Percentiles rank a stretch among this genome's conserved stretches.
These are phyloP conservation scores for Monosporascus sp. DNA, from an alignment of 2,329 filamentous ascomycete species.

Conservation along the genomic window DNA sequence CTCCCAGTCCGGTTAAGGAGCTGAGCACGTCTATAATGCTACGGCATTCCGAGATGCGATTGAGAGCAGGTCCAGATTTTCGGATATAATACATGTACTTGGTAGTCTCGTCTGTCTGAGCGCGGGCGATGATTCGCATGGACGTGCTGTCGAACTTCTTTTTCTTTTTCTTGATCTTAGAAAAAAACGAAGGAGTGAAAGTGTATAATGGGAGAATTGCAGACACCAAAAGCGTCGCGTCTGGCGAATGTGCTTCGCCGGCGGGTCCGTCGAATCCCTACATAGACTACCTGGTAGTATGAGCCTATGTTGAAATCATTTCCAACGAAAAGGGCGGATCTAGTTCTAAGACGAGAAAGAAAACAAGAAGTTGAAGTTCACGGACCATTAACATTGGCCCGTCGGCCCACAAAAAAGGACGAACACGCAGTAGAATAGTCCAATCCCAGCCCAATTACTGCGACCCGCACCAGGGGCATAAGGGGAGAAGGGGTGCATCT, in stretches of 20 bases:
- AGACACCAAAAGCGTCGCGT: too few relatives aligned
- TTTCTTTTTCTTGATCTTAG: too few relatives aligned
- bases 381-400: not conserved
- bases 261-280: too few relatives aligned
- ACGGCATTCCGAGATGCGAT: conserved; percentile 48
- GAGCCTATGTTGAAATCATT: too few relatives aligned
- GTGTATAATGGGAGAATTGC: too few relatives aligned
- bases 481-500: not conserved
- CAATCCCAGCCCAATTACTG: not conserved
- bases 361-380: not conserved
- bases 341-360: not conserved
- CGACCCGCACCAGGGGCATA: not conserved
- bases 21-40: conserved; percentile 50
- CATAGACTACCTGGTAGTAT: too few relatives aligned
- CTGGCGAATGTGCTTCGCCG: too few relatives aligned
- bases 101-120: too few relatives aligned
- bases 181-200: not conserved
- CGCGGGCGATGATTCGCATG: too few relatives aligned
- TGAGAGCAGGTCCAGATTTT: not conserved
- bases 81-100: not conserved
- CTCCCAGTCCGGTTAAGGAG: conserved; percentile 56
- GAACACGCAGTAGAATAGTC: not conserved
- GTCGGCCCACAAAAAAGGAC: not conserved
- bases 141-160: too few relatives aligned
- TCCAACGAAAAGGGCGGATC: not conserved